Percentiles rank a stretch among this genome's conserved stretches.
Conservation (phyloP, 2,329 filamentous ascomycete species). For the Chrysoporthe deuterocubensis region DNA sequence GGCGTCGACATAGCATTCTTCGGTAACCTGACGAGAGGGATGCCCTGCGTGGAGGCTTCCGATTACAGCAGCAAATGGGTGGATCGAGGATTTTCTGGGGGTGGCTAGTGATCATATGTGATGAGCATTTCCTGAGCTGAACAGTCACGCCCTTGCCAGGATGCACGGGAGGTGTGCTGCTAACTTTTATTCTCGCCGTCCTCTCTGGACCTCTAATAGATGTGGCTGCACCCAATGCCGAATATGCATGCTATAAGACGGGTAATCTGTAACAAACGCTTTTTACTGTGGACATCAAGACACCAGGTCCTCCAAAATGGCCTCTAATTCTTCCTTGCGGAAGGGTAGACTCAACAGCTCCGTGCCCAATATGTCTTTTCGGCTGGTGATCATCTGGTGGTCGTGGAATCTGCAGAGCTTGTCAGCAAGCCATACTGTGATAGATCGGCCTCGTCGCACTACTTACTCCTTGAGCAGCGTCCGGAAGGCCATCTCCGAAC, state of each 20-base stretch:
- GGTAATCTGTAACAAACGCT: background rate
- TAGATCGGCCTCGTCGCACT: background rate
- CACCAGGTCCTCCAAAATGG: constrained; percentile 77
- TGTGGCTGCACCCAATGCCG: too few relatives aligned
- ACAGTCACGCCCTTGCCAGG: background rate
- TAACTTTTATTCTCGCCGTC: background rate
- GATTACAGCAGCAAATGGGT: background rate
- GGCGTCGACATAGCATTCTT: too few relatives aligned
- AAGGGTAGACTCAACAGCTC: constrained; percentile 88
- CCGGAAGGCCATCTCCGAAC: constrained; percentile 93
- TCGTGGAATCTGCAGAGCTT: constrained; percentile 75
- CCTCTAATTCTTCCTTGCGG: constrained; percentile 84
- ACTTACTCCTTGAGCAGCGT: constrained; percentile 88
- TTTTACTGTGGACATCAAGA: constrained; percentile 35
- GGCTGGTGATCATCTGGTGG: constrained; percentile 93
- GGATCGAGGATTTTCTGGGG: background rate
- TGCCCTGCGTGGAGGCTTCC: background rate
- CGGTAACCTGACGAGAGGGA: too few relatives aligned
- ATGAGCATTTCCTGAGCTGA: background rate
- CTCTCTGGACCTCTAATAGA: background rate
- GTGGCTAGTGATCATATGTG: background rate
- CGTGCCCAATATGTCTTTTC: constrained; percentile 82
- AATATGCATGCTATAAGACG: background rate
- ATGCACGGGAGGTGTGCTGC: background rate
- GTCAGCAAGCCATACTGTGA: constrained; percentile 34